phyloP scores from a whole-genome alignment of 2,329 filamentous ascomycete genomes.

The Neurospora sp. region DNA sequence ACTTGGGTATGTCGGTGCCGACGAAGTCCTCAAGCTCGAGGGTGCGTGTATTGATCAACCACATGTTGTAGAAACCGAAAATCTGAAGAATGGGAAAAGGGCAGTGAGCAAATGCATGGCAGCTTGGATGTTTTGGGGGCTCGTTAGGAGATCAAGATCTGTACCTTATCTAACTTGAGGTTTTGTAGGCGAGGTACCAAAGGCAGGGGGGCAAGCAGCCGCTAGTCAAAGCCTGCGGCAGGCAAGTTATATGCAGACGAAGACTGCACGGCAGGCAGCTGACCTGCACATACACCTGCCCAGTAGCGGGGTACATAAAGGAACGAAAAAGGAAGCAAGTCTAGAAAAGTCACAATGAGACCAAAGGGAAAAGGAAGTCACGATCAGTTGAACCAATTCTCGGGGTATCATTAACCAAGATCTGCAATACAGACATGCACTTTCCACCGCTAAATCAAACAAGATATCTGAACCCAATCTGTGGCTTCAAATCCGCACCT shows the following conservation, averaged over 20 bases:
- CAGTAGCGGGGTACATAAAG: too few relatives aligned
- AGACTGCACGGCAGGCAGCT: not conserved
- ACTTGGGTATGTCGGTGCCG: slow-evolving; percentile 7
- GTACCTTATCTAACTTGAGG: not conserved
- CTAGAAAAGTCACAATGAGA: too few relatives aligned
- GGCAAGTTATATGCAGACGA: not conserved
- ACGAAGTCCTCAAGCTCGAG: slow-evolving; percentile 10
- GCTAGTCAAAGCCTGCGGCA: not conserved
- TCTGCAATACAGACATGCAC: not conserved
- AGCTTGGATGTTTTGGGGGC: not conserved
- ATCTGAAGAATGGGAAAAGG: not conserved
- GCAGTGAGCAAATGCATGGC: not conserved
- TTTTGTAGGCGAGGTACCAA: not conserved
- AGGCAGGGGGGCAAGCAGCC: not conserved
- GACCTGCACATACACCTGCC: not conserved
- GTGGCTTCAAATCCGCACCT: not conserved
- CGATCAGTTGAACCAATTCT: not conserved
- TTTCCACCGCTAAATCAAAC: slow-evolving; percentile 1
- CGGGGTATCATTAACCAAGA: not conserved
- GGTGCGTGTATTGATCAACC: slow-evolving; percentile 11
- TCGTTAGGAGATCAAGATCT: not conserved
- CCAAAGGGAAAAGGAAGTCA: not conserved
- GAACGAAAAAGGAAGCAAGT: too few relatives aligned
- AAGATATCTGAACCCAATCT: slow-evolving; percentile 13
- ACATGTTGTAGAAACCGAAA: slow-evolving; percentile 1